Evolutionary conservation across 2,329 filamentous ascomycete species (phyloP).

Genomic region (Colletotrichum sidae): DNA sequence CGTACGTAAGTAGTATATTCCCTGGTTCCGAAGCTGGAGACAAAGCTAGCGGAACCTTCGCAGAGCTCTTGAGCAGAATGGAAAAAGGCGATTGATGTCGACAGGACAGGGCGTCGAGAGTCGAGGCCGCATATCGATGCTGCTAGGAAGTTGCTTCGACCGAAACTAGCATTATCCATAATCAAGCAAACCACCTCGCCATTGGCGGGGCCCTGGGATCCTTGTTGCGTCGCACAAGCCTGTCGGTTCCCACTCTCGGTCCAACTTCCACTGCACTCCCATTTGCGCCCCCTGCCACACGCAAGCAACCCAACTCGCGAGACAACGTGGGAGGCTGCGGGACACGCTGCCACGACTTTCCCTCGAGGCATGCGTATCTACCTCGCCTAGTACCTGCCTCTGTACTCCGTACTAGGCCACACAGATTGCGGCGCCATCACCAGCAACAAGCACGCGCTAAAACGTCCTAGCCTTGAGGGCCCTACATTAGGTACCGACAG

Average conservation of each 20-base stretch:
- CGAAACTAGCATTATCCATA: constrained; percentile 32
- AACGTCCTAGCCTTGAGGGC: constrained; percentile 25
- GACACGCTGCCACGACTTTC: not conserved
- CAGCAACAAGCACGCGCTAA: constrained; percentile 23
- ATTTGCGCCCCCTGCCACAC: constrained; percentile 15
- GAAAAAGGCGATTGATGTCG: not conserved
- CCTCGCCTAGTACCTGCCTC: too few relatives aligned
- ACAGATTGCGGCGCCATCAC: not conserved
- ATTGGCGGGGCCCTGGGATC: constrained; percentile 19
- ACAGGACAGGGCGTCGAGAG: constrained; percentile 17
- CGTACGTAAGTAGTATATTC: too few relatives aligned
- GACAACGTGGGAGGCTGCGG: constrained; percentile 23
- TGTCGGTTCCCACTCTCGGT: constrained; percentile 37
- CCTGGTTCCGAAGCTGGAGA: too few relatives aligned
- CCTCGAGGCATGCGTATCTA: not conserved
- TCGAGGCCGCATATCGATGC: constrained; percentile 15
- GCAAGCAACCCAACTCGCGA: constrained; percentile 26
- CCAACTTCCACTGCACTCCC: constrained; percentile 22
- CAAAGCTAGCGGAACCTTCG: not conserved
- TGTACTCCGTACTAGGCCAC: too few relatives aligned
- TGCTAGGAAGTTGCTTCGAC: constrained; percentile 28
- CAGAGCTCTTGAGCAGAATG: not conserved
- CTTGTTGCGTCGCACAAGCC: constrained; percentile 35
- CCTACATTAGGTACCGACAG: constrained; percentile 24
- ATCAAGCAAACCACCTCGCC: constrained; percentile 8